Evolutionary conservation across 2,329 filamentous ascomycete species (phyloP).

Genomic region (Penicillium glabrum): DNA sequence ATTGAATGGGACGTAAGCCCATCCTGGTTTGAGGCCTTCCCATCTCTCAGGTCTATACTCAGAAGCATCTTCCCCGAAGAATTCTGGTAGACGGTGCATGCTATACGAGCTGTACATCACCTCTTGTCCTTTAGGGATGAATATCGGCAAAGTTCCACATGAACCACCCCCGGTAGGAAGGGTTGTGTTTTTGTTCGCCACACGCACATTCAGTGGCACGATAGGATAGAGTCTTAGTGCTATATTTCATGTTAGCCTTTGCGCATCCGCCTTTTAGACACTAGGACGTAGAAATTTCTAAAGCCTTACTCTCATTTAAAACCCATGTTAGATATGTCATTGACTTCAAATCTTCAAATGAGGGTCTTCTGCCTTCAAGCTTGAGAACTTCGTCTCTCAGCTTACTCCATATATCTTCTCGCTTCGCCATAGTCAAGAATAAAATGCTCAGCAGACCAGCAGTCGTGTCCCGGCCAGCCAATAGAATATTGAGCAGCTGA

Average conservation of each 20-base stretch:
- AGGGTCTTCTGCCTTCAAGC: slow-evolving; percentile 17
- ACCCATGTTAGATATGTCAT: slow-evolving; percentile 24
- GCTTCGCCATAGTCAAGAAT: slow-evolving; percentile 47
- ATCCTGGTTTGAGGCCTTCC: slow-evolving; percentile 25
- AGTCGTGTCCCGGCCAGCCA: slow-evolving; percentile 56
- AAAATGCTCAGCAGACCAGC: slow-evolving; percentile 42
- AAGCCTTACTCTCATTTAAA: slow-evolving; percentile 25
- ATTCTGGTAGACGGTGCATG: slow-evolving; percentile 30
- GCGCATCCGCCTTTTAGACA: too few relatives aligned
- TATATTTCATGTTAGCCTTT: slow-evolving; percentile 3
- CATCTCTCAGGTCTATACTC: slow-evolving; percentile 33
- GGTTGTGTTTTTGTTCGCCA: slow-evolving; percentile 19
- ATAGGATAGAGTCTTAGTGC: slow-evolving; percentile 5
- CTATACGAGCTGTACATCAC: slow-evolving; percentile 23
- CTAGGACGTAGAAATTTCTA: too few relatives aligned
- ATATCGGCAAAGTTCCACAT: slow-evolving; percentile 25
- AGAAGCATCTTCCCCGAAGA: slow-evolving; percentile 27
- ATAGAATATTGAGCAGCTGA: slow-evolving; percentile 50
- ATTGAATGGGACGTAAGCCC: slow-evolving; percentile 48
- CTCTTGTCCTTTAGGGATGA: slow-evolving; percentile 20
- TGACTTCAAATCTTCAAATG: slow-evolving; percentile 24
- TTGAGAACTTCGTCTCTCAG: slow-evolving; percentile 32
- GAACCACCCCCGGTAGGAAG: slow-evolving; percentile 33
- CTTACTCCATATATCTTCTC: slow-evolving; percentile 37
- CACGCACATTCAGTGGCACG: slow-evolving; percentile 13